Evolutionary conservation across 768 basidiomycete genomes (phyloP).

Genomic region (Lanmaoa pseudosensibilis): DNA sequence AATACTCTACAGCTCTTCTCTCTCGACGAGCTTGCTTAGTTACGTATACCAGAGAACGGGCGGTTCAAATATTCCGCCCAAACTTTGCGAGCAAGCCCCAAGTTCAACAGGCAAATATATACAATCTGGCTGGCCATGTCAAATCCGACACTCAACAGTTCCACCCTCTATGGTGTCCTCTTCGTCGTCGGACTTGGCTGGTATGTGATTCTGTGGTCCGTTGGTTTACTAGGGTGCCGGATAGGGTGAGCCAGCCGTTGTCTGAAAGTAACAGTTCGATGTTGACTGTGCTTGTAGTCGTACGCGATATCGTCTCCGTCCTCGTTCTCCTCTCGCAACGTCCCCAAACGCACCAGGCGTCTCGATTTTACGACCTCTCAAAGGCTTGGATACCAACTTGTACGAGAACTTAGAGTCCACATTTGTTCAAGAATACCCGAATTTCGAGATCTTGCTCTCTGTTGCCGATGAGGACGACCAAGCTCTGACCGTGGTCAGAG

Average conservation of each 20-base stretch:
- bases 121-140: slow-evolving; percentile 14
- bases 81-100: neutral
- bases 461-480: slow-evolving; percentile 89
- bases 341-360: slow-evolving; percentile 74
- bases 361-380: slow-evolving; percentile 90
- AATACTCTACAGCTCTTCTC: slow-evolving; percentile 66
- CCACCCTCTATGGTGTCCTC: slow-evolving; percentile 12
- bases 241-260: slow-evolving; percentile 57
- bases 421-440: slow-evolving; percentile 88
- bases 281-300: slow-evolving; percentile 49
- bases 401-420: slow-evolving; percentile 96
- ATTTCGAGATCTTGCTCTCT: slow-evolving; percentile 88
- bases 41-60: slow-evolving; percentile 16
- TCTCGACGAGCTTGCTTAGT: slow-evolving; percentile 38
- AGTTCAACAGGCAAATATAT: too few relatives aligned
- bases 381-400: slow-evolving; percentile 92
- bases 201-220: slow-evolving; percentile 61
- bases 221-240: slow-evolving; percentile 66
- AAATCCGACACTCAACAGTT: slow-evolving; percentile 2
- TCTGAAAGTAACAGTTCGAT: neutral
- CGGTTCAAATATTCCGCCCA: neutral
- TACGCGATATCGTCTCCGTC: slow-evolving; percentile 68
- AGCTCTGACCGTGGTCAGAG: slow-evolving; percentile 78
- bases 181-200: slow-evolving; percentile 53
- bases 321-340: slow-evolving; percentile 59